Conservation (phyloP, 805 yeast genomes). For the Kazachstania africana region DNA sequence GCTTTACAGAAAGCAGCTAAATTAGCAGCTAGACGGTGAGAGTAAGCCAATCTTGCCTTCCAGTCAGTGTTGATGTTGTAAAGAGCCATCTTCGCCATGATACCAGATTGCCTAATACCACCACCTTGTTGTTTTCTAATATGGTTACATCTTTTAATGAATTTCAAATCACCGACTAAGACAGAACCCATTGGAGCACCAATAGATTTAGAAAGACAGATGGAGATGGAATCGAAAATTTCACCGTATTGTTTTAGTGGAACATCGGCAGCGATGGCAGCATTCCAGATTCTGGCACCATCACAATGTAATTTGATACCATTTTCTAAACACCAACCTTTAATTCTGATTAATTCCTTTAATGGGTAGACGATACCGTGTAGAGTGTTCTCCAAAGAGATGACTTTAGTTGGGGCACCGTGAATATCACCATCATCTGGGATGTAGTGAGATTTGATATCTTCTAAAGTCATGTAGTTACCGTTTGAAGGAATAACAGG, state of each 20-base stretch:
- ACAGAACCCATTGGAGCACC: conserved; percentile 93
- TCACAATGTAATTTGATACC: conserved; percentile 66
- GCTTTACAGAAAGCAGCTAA: conserved; percentile 41
- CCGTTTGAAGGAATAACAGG: conserved; percentile 77
- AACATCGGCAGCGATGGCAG: conserved; percentile 55
- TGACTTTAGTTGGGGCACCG: conserved; percentile 74
- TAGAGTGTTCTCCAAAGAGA: conserved; percentile 79
- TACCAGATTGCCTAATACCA: conserved; percentile 82
- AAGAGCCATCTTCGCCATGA: conserved; percentile 71
- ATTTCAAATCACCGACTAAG: conserved; percentile 51
- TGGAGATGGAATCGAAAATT: conserved; percentile 77
- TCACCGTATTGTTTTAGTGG: conserved; percentile 59
- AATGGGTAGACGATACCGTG: conserved; percentile 75
- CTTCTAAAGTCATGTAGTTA: conserved; percentile 65
- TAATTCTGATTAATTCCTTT: conserved; percentile 63
- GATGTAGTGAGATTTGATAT: conserved; percentile 47
- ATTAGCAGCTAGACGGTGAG: conserved; percentile 40
- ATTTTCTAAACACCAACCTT: conserved; percentile 53
- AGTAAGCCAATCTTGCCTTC: conserved; percentile 34
- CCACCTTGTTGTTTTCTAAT: conserved; percentile 90
- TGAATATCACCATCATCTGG: conserved; percentile 79
- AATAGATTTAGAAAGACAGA: conserved; percentile 78
- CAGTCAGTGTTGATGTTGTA: conserved; percentile 73
- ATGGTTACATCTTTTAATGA: conserved; percentile 65
- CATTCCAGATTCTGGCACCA: conserved; percentile 94